Percentiles rank a stretch among this genome's conserved stretches.
phyloP scores from a whole-genome alignment of 169 alveolate genomes.

The Perkinsus chesapeaki region DNA sequence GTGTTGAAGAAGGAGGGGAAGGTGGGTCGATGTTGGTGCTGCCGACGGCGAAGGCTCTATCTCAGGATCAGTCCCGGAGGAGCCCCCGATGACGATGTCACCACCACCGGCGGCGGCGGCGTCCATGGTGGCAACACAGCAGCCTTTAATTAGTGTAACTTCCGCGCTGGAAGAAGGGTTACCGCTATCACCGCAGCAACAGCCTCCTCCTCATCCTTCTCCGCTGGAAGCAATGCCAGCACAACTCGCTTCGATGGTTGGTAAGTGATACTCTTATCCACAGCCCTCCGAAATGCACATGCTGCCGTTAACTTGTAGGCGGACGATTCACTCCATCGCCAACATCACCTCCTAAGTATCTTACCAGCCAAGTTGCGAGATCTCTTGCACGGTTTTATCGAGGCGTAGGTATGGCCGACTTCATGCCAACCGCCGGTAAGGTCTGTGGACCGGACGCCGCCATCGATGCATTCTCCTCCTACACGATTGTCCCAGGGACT shows the following conservation, averaged over 20 bases:
- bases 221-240: neutral
- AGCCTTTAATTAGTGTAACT: neutral
- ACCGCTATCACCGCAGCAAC: neutral
- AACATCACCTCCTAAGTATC: neutral
- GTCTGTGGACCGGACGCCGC: no score
- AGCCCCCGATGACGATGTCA: neutral
- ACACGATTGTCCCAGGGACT: no score
- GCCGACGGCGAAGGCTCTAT: neutral
- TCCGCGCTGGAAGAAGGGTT: no score
- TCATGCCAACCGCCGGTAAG: neutral
- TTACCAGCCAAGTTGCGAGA: neutral
- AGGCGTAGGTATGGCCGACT: neutral
- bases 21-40: neutral
- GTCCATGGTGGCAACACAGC: no score
- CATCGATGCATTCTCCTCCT: no score
- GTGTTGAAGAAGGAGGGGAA: neutral
- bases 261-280: neutral
- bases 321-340: neutral
- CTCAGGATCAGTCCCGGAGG: neutral
- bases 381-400: neutral
- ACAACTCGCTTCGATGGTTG: neutral
- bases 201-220: neutral
- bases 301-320: no score
- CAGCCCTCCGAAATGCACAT: no score
- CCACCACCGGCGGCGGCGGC: neutral